Percentiles rank a stretch among this genome's conserved stretches.
phyloP scores from a whole-genome alignment of 345 rosid species.

The Pseudoturritis turrita region DNA sequence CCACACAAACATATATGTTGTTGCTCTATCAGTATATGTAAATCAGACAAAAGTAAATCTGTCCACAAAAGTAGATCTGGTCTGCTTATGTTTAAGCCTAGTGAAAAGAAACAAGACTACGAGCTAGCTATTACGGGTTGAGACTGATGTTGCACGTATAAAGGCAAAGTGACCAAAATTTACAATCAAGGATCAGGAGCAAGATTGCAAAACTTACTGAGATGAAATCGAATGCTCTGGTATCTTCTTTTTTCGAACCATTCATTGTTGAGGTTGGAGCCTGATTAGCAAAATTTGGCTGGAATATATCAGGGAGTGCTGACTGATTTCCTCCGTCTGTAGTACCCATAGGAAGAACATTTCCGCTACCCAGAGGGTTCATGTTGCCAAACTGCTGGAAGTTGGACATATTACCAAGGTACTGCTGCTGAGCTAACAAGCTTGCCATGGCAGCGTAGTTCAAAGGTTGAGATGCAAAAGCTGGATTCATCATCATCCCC shows the following conservation, averaged over 20 bases:
- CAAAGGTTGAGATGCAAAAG: constrained; percentile 57
- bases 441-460: constrained; percentile 67
- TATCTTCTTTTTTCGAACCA: constrained; percentile 72
- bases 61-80: background rate
- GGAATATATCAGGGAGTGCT: constrained; percentile 83
- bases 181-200: background rate
- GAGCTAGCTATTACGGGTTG: background rate
- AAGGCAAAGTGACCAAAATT: background rate
- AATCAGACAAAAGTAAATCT: background rate
- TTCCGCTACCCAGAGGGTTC: constrained; percentile 48
- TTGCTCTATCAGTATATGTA: background rate
- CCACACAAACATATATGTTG: constrained; percentile 19
- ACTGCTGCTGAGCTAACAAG: constrained; percentile 75
- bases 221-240: constrained; percentile 91
- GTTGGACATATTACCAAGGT: constrained; percentile 69
- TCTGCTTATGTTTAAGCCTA: background rate
- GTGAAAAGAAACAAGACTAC: background rate
- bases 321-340: constrained; percentile 47
- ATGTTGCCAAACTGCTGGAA: constrained; percentile 64
- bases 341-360: constrained; percentile 32
- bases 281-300: constrained; percentile 57
- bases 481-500: constrained; percentile 61
- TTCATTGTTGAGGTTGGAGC: constrained; percentile 53
- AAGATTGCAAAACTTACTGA: constrained; percentile 55
- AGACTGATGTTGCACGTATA: background rate